Base-by-base conservation (phyloP, 306 rosid species). In the Malus domestica region DNA sequence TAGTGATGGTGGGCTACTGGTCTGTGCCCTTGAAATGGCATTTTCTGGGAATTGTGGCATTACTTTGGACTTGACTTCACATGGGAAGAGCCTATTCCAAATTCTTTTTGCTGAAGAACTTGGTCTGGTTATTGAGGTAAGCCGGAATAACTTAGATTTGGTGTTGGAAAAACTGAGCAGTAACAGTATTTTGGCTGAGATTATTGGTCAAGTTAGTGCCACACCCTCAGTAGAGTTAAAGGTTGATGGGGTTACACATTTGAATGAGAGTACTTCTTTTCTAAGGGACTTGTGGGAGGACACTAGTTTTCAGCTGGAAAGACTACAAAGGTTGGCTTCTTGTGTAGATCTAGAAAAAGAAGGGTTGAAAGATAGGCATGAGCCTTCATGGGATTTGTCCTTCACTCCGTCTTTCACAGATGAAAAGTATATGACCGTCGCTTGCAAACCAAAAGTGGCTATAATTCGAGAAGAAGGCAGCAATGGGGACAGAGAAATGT, bases 11-110 rank as follows among this genome's bases (percentile, higher is more conserved):
- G 98, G 97, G 60, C 59, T 90, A 72, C 79, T 93, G 76, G 92
- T 85, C 58, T 86, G 89, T 80, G 91, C 93, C 78, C 81, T 90
- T 55, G 98, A 93, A 87, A 93, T 93, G 98, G 97, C 98, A 74
- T 91, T 93, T 88, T 90, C 94, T 64, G 97, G 98, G 30, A 90
- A 91, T 52, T 76, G 88, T 59, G 98, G 98, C 77, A 67, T 90
- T 62, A 72, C 15, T 23, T 80, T 93, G 82, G 79, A 91, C 75
- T 81, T 88, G 84, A 54, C 78, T 71, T 88, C 98, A 0, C 78
- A 49, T 52, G 86, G 93, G 79, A 88, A 85, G 55, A 78, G 90
- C 81, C 83, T 93, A 76, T 85, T 90, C 80, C 89, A 91, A 63
- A 83, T 90, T 22, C 91, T 93, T 25, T 93, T 86, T 74, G 85